Percentiles rank a stretch among this genome's conserved stretches.
phyloP scores from a whole-genome alignment of 768 basidiomycete species.

The Clavaria fumosa region DNA sequence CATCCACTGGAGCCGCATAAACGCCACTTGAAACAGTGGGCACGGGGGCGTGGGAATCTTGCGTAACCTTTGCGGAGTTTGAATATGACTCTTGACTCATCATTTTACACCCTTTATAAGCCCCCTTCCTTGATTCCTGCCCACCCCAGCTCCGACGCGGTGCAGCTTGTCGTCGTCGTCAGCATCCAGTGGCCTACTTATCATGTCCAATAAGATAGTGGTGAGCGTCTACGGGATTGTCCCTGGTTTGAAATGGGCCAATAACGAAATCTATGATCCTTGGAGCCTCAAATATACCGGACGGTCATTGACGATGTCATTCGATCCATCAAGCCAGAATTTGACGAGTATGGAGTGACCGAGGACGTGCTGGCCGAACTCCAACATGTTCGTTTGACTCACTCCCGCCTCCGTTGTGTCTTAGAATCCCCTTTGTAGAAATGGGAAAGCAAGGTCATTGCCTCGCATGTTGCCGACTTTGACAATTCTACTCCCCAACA shows the following conservation, averaged over 20 bases:
- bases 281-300: conserved; percentile 84
- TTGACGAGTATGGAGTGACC: conserved; percentile 91
- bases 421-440: conserved; percentile 34
- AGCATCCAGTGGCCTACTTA: no score
- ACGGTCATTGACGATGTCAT: conserved; percentile 96
- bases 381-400: conserved; percentile 55
- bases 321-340: conserved; percentile 72
- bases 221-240: conserved; percentile 66
- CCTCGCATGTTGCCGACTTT: conserved; percentile 93
- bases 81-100: no score
- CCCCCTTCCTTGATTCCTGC: no score
- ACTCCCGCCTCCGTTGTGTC: background rate
- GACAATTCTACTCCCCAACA: conserved; percentile 34
- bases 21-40: no score
- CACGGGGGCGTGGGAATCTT: no score
- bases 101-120: no score
- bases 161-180: conserved; percentile 20
- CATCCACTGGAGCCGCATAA: no score
- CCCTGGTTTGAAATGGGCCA: conserved; percentile 39
- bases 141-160: conserved; percentile 26
- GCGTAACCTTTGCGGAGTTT: no score
- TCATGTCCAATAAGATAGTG: conserved; percentile 97
- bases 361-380: conserved; percentile 82
- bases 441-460: conserved; percentile 92
- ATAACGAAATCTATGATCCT: conserved; percentile 23